Base-by-base conservation (phyloP, 352 stramenopile genomes). In the Globisporangium cylindrosporum region DNA sequence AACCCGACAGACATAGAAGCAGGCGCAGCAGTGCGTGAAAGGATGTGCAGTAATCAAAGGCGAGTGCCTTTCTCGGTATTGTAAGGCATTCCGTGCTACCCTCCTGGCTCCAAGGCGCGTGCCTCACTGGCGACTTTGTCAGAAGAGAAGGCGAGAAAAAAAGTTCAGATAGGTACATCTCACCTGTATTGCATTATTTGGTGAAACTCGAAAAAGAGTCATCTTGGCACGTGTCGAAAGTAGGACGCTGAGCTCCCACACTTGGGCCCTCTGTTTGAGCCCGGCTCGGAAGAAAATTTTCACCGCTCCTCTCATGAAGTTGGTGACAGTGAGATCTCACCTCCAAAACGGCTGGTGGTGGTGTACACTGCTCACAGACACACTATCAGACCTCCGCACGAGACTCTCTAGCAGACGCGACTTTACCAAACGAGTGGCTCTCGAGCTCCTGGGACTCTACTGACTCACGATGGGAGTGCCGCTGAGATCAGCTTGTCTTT, bases 221-320 rank as follows among this genome's bases (percentile, higher is more conserved):
- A 54, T 12, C 46, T 54, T 54, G 46, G 46, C 46, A 54, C 46
- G 46, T n/a, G 46, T 57, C 51, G 24, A 59, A n/a, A 59, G 53
- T 29, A 24, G 53, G 12, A 58, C 24, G 22, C 10, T 0, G 6
- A 2, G 49, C 53, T 38, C 14, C 15, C 25, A 38, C 53, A 38
- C 53, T 41, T 32, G 20, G 48, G 9, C 15, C 8, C n/a, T 32
- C 49, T 46, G 10, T 6, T 38, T 24, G 8, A 0, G 53, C 25
- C 53, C 15, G 14, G 41, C 53, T 59, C 25, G 25, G 14, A 59
- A 38, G 18, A 15, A 22, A 22, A 56, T 32, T 4, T 4, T 32
- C 12, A 46, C 38, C 38, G 1, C 48, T 59, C 53, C 36, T 24
- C 51, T n/a, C 9, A 54, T 36, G 7, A 36, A 15, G 12, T 15